Base-by-base conservation (phyloP, 169 alveolate genomes). In the Eimeria maxima region DNA sequence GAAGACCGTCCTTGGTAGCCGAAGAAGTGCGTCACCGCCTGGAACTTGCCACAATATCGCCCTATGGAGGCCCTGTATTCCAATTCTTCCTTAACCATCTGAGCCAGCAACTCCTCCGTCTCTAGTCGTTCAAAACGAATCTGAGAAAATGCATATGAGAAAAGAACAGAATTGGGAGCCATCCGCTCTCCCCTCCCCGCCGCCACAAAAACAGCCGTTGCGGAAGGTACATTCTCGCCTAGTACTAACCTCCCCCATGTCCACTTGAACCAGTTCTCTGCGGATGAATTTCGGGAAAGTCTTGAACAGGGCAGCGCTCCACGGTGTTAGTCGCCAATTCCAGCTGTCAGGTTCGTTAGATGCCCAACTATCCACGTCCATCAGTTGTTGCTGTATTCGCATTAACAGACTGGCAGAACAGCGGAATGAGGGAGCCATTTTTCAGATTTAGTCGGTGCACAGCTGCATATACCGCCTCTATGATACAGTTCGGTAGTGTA, bases 1-100 rank as follows among this genome's bases (percentile, higher is more conserved):
- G 99, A 98, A 90, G 99, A 99, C 83, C 99, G 98, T 29, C 99
- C 99, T 96, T 99, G 99, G 98, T 99, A 99, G 22, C 99, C 99
- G 96, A 99, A 99, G 97, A 98, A 99, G 95, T 99, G 99, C 20
- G 99, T 98, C 73, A 99, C 99, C 45, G 99, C 99, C 95, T 98
- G 98, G 96, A 99, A 99, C 95, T 98, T 97, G 27, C 99, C 99
- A 38, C 97, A 97, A 96, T 98, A 99, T 14, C 95, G 95, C 20
- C 95, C 96, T 18, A 90, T 91, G 7, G 88, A 80, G 45, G 87
- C 74, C 20, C 96, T 84, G 73, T 98, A 97, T 78, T 98, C 98
- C 88, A 99, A 98, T 95, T 99, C 99, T 90, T 98, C 98, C 90
- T 98, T 98, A 29, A 99, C 99, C 98, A 99, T 98, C 90, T 98